Evolutionary conservation across 1,284 basidiomycete species (phyloP).

Genomic region (Rugosomyces carneus): DNA sequence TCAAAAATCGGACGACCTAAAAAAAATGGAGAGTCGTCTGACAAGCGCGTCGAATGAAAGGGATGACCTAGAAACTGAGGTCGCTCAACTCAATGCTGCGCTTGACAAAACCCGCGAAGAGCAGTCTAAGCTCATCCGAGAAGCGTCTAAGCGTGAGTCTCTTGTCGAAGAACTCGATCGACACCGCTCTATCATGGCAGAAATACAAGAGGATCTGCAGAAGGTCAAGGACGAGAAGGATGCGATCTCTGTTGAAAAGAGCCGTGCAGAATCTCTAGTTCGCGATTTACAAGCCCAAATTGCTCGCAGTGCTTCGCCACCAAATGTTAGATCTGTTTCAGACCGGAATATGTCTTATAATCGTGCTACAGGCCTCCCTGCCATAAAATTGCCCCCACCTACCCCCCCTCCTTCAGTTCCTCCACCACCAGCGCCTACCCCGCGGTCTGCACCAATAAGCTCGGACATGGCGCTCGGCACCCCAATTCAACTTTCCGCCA

Average conservation of each 20-base stretch:
- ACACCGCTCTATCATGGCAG: conserved; percentile 67
- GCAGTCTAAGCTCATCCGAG: conserved; percentile 58
- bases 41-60: conserved; percentile 42
- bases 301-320: conserved; percentile 49
- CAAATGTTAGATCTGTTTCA: conserved; percentile 39
- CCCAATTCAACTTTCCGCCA: conserved; percentile 46
- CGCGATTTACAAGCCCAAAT: conserved; percentile 76
- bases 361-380: conserved; percentile 52
- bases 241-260: conserved; percentile 64
- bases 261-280: conserved; percentile 56
- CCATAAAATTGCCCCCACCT: conserved; percentile 78
- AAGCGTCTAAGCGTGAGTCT: conserved; percentile 68
- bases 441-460: conserved; percentile 39
- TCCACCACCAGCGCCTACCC: conserved; percentile 78
- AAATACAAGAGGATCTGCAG: conserved; percentile 70
- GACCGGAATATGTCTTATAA: conserved; percentile 53
- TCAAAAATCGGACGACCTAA: conserved; percentile 44
- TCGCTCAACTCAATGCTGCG: conserved; percentile 52
- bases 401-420: conserved; percentile 86
- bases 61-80: conserved; percentile 45
- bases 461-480: conserved; percentile 44
- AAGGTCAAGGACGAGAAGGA: conserved; percentile 79
- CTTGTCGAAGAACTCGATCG: conserved; percentile 69
- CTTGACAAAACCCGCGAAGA: conserved; percentile 52
- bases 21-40: conserved; percentile 45